Conservation (phyloP, 2,329 filamentous ascomycete genomes). For the Blastomyces parvus region DNA sequence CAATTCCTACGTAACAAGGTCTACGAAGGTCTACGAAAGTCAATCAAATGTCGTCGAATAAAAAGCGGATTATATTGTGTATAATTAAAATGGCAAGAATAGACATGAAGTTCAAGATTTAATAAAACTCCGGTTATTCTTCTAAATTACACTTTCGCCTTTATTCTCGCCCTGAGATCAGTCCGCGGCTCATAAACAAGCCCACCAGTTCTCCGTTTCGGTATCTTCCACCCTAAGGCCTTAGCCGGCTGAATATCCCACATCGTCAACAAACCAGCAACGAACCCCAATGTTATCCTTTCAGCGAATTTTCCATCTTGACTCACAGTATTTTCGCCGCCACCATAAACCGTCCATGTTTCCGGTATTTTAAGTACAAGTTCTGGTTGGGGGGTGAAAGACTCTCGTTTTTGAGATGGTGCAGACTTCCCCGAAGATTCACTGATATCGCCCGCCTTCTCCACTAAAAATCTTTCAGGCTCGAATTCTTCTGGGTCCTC, state of each 20-base stretch:
- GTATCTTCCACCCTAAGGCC: conserved; percentile 42
- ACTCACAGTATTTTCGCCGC: conserved; percentile 31
- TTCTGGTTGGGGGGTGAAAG: conserved; percentile 6
- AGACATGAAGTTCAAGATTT: background rate
- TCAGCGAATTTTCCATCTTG: conserved; percentile 45
- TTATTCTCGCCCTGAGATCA: conserved; percentile 48
- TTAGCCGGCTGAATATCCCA: conserved; percentile 47
- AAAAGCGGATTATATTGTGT: background rate
- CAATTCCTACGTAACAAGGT: too few species aligned
- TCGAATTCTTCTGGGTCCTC: conserved; percentile 36
- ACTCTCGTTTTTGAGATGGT: conserved; percentile 6
- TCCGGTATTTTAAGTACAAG: conserved; percentile 32
- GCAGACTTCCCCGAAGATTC: conserved; percentile 23
- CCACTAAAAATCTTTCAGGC: conserved; percentile 40
- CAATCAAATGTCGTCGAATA: background rate
- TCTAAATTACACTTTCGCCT: conserved; percentile 26
- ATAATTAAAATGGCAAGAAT: background rate
- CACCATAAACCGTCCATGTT: conserved; percentile 36
- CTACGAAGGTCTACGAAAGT: too few species aligned
- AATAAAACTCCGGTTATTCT: background rate
- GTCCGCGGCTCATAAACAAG: conserved; percentile 43
- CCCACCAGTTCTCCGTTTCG: conserved; percentile 40
- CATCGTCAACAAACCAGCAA: conserved; percentile 44
- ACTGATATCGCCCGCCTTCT: conserved; percentile 27
- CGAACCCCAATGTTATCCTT: conserved; percentile 42